Base-by-base conservation (phyloP, 2,329 filamentous ascomycete genomes). In the Sarocladiaceae sp. region DNA sequence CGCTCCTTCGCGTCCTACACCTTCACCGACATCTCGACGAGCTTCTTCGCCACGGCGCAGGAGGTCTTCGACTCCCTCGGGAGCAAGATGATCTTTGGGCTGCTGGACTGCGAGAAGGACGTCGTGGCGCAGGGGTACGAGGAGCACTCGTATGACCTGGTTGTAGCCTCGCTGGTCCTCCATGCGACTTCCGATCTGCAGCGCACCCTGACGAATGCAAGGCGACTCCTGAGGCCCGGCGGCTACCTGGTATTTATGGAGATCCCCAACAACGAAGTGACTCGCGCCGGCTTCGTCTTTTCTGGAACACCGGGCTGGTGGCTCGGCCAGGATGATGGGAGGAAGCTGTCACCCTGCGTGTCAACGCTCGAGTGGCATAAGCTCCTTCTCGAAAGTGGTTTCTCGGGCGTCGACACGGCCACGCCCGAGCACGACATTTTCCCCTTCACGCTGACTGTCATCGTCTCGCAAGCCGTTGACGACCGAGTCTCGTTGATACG, bases 21-120 rank as follows among this genome's bases (percentile, higher is more conserved):
- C 5, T 73, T 64, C 52, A 72, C 70, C 3, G 71, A 74, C 42
- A 69, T 72, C 28, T 71, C 70, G 0, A 56, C 63, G 2, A 62
- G 60, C 1, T 72, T 71, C 59, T 72, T 73, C 42, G 62, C 62
- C 20, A 56, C 62, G 11, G 68, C 68, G 0, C 56, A 57, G n/a
- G 54, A 33, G 23, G 29, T 40, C 12, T 39, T 53, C 11, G 18
- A 22, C 3, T 47, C 55, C 1, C 60, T 58, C 47, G 54, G 49
- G 3, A 42, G 52, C 13, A 49, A 54, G 2, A 65, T 72, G 55
- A 59, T 48, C 4, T 73, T 66, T 56, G 64, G 64, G 29, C 60
- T 59, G 2, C 60, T 73, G 4, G 64, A 74, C 33, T 58, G 68
- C 8, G 61, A 70, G 53, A 58, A 57, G 17, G 60, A 66, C 12